Conservation (phyloP, 1,284 basidiomycete genomes). For the Irpex sp. region DNA sequence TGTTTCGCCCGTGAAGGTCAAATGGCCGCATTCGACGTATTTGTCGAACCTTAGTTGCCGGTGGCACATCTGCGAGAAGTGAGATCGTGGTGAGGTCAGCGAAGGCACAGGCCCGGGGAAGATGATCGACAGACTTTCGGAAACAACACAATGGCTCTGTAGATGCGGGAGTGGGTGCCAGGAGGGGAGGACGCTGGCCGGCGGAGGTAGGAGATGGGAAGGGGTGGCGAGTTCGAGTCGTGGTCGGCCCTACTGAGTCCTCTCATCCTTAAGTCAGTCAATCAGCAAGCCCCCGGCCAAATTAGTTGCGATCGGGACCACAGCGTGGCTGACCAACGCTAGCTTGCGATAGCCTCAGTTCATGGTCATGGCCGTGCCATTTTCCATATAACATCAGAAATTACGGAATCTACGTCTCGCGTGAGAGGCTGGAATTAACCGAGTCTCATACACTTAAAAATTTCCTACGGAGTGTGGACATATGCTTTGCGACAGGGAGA, state of each 20-base stretch:
- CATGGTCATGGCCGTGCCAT: background rate
- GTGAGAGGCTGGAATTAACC: background rate
- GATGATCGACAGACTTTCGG: slow-evolving; percentile 19
- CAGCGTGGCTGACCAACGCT: slow-evolving; percentile 6
- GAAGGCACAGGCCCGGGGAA: slow-evolving; percentile 16
- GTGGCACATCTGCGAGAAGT: slow-evolving; percentile 53
- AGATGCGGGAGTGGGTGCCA: background rate
- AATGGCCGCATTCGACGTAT: slow-evolving; percentile 51
- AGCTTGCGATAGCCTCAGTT: background rate
- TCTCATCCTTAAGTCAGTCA: slow-evolving; percentile 14
- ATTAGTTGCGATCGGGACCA: slow-evolving; percentile 9
- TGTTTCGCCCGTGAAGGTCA: slow-evolving; percentile 45
- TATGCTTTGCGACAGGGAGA: background rate
- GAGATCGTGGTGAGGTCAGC: slow-evolving; percentile 11
- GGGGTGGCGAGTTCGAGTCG: slow-evolving; percentile 8
- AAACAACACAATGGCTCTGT: slow-evolving; percentile 14
- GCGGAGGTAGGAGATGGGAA: slow-evolving; percentile 58
- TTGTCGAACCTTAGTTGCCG: slow-evolving; percentile 52
- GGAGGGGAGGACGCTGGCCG: slow-evolving; percentile 36
- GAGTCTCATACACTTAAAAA: background rate
- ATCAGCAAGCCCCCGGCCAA: slow-evolving; percentile 10
- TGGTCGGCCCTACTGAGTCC: slow-evolving; percentile 1
- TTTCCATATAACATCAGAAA: background rate
- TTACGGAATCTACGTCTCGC: background rate
- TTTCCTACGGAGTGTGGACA: background rate